Evolutionary conservation across 305 asterid species (phyloP).

Genomic region (Fraxinus platypoda): DNA sequence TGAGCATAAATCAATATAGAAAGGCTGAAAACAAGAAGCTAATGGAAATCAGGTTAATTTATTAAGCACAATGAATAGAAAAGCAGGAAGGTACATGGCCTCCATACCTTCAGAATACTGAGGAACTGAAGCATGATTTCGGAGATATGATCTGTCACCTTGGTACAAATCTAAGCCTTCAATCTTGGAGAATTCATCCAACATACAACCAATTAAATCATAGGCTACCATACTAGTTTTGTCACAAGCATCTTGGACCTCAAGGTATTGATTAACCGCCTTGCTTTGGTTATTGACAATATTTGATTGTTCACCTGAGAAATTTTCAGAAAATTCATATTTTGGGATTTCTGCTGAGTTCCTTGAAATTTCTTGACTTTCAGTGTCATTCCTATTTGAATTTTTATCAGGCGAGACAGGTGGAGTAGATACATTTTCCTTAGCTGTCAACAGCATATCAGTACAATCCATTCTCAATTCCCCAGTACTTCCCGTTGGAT

Average conservation of each 20-base stretch:
- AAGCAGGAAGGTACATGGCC: not conserved
- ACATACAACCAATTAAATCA: slow-evolving; percentile 47
- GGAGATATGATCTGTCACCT: slow-evolving; percentile 44
- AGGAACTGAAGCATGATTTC: slow-evolving; percentile 29
- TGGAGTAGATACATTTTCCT: slow-evolving; percentile 25
- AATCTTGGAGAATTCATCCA: slow-evolving; percentile 45
- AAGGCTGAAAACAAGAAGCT: not conserved
- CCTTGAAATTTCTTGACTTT: slow-evolving; percentile 26
- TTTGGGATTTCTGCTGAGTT: slow-evolving; percentile 20
- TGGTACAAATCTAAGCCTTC: slow-evolving; percentile 37
- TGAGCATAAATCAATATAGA: not conserved
- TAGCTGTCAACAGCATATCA: slow-evolving; percentile 15
- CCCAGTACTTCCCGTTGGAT: slow-evolving; percentile 16
- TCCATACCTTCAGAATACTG: slow-evolving; percentile 41
- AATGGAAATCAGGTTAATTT: not conserved
- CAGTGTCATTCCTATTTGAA: slow-evolving; percentile 20
- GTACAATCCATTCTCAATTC: slow-evolving; percentile 22
- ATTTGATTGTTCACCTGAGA: slow-evolving; percentile 26
- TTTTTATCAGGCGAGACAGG: slow-evolving; percentile 22
- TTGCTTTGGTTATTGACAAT: slow-evolving; percentile 18
- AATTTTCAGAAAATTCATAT: slow-evolving; percentile 8
- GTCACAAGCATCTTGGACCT: slow-evolving; percentile 73
- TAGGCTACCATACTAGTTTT: slow-evolving; percentile 53
- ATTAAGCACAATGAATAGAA: not conserved
- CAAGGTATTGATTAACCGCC: slow-evolving; percentile 52